A percentile compares a stretch with the other conserved stretches of the same genome.
Evolutionary conservation across 2,329 filamentous ascomycete genomes (phyloP).

Genomic region (Cephalotrichum gorgonifer): DNA sequence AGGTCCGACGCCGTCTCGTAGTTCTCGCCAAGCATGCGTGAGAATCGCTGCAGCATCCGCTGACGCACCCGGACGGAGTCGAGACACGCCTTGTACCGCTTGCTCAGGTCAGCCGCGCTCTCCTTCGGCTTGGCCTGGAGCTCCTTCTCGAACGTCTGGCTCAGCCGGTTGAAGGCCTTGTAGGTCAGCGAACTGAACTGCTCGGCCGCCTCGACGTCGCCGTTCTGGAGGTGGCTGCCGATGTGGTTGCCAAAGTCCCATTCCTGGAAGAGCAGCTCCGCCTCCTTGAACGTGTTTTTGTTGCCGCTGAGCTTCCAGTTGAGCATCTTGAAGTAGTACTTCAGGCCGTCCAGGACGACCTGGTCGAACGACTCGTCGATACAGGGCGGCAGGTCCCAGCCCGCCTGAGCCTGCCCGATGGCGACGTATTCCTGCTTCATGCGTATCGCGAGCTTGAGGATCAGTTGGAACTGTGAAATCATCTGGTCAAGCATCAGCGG

Average conservation of each 20-base stretch:
- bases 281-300: constrained; percentile 99
- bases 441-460: constrained; percentile 80
- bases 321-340: constrained; percentile 97
- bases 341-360: constrained; percentile 82
- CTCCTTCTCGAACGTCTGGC: constrained; percentile 85
- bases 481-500: constrained; percentile 94
- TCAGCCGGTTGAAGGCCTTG: constrained; percentile 82
- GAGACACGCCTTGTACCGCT: constrained; percentile 88
- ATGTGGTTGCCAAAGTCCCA: constrained; percentile 97
- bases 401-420: constrained; percentile 76
- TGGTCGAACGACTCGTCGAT: constrained; percentile 95
- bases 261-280: constrained; percentile 91
- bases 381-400: constrained; percentile 91
- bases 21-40: constrained; percentile 76
- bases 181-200: constrained; percentile 92
- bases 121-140: constrained; percentile 77
- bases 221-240: constrained; percentile 80
- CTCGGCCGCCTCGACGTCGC: constrained; percentile 93
- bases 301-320: constrained; percentile 97
- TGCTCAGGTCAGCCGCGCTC: constrained; percentile 80
- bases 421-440: constrained; percentile 84
- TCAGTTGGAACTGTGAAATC: constrained; percentile 91
- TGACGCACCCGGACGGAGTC: constrained; percentile 95
- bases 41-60: constrained; percentile 92
- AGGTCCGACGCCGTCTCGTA: constrained; percentile 97